Base-by-base conservation (phyloP, 129 eudicot genomes). In the Heracleum sosnowskyi region DNA sequence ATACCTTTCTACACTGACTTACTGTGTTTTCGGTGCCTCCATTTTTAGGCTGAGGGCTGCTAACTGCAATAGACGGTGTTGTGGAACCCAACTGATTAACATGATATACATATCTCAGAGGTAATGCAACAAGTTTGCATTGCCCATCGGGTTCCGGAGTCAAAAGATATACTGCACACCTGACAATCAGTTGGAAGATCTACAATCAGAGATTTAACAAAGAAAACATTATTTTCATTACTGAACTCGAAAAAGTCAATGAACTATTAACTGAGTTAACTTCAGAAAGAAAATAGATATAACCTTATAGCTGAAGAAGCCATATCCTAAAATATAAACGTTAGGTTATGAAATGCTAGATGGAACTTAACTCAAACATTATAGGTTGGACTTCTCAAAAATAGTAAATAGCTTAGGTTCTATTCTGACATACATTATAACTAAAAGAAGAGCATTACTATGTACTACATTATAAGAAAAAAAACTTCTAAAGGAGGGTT, bases 151-250 rank as follows among this genome's bases (percentile, higher is more conserved):
- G 69, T 57, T 46, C 83, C 5, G 51, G 11, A 15, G 74, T 9
- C 13, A 45, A 64, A 66, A 66, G 68, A 11, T 74, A 33, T 49
- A 68, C 69, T 17, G 69, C 35, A 66, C 76, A 34, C 84, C 84
- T 80, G 68, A 33, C 4, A 62, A 62, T 28, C 33, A 28, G 39
- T 28, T 17, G 64, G 63, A 28, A 29, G 35, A 64, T 29, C 35
- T 64, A 29, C 18, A 64, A 11, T 31, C 13, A 66, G 72, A 33
- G 1, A 66, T 28, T 66, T 28, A 63, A 31, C 24, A 66, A 31
- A 13, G 2, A 66, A 28, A 28, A 75, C 51, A 22, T 76, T 76
- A 35, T 8, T 8, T 2, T 35, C n/a, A 22, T 24, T 28, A 76
- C 34, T 34, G 39, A 35, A 20, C 31, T 51, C 31, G 20, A 18